These are phyloP conservation scores for Hondaea fermentalgiana DNA, from an alignment of 108 stramenopile genomes.

Conservation along the genomic window DNA sequence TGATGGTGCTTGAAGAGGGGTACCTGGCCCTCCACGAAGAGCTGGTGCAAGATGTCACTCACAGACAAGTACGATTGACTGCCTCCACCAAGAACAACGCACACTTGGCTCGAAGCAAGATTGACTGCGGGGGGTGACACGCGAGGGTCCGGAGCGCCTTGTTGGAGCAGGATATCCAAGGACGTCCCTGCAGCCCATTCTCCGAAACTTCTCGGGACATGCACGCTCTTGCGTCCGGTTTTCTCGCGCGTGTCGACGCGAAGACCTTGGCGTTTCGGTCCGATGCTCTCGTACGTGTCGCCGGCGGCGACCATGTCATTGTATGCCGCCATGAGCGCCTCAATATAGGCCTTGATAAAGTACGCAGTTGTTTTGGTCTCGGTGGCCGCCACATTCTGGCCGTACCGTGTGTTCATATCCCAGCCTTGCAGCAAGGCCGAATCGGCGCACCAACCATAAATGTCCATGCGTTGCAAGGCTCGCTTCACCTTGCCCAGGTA, in stretches of 20 bases:
- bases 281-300: background rate
- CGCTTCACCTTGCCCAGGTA: background rate
- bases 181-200: background rate
- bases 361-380: background rate
- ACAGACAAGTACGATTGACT: background rate
- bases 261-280: background rate
- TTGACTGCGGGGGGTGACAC: background rate
- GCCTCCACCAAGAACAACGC: background rate
- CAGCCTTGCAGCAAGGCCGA: background rate
- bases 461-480: background rate
- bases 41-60: background rate
- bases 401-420: background rate
- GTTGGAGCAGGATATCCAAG: background rate
- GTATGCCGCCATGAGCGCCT: background rate
- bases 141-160: background rate
- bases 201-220: background rate
- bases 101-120: background rate
- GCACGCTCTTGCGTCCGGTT: background rate
- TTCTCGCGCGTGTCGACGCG: background rate
- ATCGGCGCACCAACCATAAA: background rate
- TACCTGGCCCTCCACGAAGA: background rate
- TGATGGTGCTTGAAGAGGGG: background rate
- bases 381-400: background rate
- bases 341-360: background rate
- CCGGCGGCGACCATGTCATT: background rate